A percentile compares a stretch with the other conserved stretches of the same genome.
Conservation (phyloP, 805 yeast species). For the Ogataea wickerhamii region DNA sequence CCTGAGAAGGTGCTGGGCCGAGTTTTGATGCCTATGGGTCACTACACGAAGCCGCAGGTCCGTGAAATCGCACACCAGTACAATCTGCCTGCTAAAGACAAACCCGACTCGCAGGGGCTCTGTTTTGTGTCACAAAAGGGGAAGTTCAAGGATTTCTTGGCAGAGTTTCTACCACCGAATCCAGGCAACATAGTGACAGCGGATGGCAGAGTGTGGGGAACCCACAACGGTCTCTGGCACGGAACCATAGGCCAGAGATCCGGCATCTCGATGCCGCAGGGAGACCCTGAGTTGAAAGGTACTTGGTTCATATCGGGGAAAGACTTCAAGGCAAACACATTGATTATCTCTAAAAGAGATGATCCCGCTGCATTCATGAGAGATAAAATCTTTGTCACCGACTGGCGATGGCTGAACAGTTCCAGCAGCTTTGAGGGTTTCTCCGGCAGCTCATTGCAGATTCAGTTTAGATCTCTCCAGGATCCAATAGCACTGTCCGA, state of each 20-base stretch:
- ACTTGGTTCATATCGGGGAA: slow-evolving; percentile 86
- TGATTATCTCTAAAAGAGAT: slow-evolving; percentile 73
- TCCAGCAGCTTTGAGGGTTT: slow-evolving; percentile 8
- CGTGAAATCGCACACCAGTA: slow-evolving; percentile 58
- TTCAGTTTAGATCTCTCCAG: slow-evolving; percentile 77
- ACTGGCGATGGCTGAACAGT: slow-evolving; percentile 49
- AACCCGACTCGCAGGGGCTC: slow-evolving; percentile 91
- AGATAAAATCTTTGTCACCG: slow-evolving; percentile 37
- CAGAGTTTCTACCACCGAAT: slow-evolving; percentile 65
- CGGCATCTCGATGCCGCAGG: slow-evolving; percentile 84
- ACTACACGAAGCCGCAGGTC: slow-evolving; percentile 68
- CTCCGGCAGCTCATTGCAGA: slow-evolving; percentile 31
- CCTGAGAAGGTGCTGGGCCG: slow-evolving; percentile 40
- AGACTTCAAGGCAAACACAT: slow-evolving; percentile 56
- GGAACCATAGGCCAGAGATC: slow-evolving; percentile 92
- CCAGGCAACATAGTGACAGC: slow-evolving; percentile 81
- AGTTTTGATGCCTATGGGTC: slow-evolving; percentile 78
- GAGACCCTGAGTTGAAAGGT: slow-evolving; percentile 69
- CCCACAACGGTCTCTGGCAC: slow-evolving; percentile 86
- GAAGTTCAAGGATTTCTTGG: slow-evolving; percentile 66
- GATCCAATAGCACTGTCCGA: slow-evolving; percentile 38
- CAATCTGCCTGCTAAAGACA: slow-evolving; percentile 59
- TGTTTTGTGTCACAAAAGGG: slow-evolving; percentile 77
- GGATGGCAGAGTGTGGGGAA: slow-evolving; percentile 74
- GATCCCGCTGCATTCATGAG: slow-evolving; percentile 55